Base-by-base conservation (phyloP, 2,329 filamentous ascomycete genomes). In the Sclerotinia subarctica region DNA sequence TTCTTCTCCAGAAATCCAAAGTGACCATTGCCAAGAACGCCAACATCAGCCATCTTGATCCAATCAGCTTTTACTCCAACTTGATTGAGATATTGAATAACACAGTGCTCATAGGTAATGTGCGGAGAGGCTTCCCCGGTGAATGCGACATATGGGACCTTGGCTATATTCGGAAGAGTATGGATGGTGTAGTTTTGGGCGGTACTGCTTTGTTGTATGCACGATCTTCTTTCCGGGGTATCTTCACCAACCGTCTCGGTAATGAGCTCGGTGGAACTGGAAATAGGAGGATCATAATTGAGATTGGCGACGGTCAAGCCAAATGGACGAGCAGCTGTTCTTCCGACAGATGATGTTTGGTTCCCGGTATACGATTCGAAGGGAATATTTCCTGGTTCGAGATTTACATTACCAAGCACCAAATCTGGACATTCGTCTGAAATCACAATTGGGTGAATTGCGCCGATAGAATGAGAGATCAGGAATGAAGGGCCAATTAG, bases 21-120 rank as follows among this genome's bases (percentile, higher is more conserved):
- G 59, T 74, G 73, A 1, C 59, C 72, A 56, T 74, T 74, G 1
- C 72, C 72, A 11, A 54, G 5, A 1, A 73, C 66, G 1, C 72
- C 72, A 19, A 54, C 46, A 53, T 73, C 69, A 0, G 44, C 69
- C 67, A 75, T 57, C 60, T 69, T 72, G 17, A 73, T 73, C 69
- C 68, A 74, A 44, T 72, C 70, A 1, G 69, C 63, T n/a, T 69
- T 73, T 0, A 74, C 72, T 29, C 70, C 72, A 21, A 68, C 71
- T 64, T 74, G 72, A 17, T 72, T 69, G 10, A 75, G 58, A 54
- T 70, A 69, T 10, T 70, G 65, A 24, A 78, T 69, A 2, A 76
- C 69, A 67, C 77, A 79, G 54, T 78, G 74, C 63, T 77, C 76
- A 64, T 77, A 77, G 3, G 76, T 75, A 38, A 73, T 73, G 64